These are phyloP conservation scores for Mortierella sp. DNA, from an alignment of 371 early-diverging fungal genomes.

Conservation along the genomic window DNA sequence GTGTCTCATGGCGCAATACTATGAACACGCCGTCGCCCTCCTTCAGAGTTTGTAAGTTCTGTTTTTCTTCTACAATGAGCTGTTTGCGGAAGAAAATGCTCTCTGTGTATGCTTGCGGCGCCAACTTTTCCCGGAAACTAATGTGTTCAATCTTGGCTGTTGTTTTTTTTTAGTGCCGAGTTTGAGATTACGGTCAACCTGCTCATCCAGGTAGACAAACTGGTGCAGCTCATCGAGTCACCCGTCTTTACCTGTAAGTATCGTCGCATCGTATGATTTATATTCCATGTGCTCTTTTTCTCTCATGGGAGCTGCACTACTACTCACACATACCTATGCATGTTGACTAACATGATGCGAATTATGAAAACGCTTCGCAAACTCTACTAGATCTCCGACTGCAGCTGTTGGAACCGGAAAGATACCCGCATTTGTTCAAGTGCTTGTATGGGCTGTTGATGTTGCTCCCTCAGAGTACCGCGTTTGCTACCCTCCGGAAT, in stretches of 20 bases:
- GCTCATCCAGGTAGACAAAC: constrained; percentile 92
- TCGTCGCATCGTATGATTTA: not conserved
- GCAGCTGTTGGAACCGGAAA: constrained; percentile 90
- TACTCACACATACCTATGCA: not conserved
- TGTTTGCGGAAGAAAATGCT: no score
- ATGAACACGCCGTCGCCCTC: constrained; percentile 87
- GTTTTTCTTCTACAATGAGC: not conserved
- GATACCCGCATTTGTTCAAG: constrained; percentile 87
- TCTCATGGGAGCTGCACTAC: not conserved
- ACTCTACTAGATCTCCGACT: constrained; percentile 75
- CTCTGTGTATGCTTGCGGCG: no score
- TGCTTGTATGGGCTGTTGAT: constrained; percentile 93
- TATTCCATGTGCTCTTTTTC: not conserved
- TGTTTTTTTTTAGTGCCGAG: constrained; percentile 70
- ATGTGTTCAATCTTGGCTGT: not conserved
- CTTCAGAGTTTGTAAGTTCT: constrained; percentile 79
- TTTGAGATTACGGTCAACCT: constrained; percentile 91
- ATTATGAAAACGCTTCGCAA: not conserved
- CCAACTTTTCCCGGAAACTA: not conserved
- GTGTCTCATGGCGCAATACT: constrained; percentile 90
- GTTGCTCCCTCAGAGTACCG: constrained; percentile 93
- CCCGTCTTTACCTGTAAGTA: constrained; percentile 90
- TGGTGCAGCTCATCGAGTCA: constrained; percentile 94
- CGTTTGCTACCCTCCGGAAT: constrained; percentile 92
- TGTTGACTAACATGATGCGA: not conserved